Conservation (phyloP, 208 protist species). For the Plasmodiophora brassicae region DNA sequence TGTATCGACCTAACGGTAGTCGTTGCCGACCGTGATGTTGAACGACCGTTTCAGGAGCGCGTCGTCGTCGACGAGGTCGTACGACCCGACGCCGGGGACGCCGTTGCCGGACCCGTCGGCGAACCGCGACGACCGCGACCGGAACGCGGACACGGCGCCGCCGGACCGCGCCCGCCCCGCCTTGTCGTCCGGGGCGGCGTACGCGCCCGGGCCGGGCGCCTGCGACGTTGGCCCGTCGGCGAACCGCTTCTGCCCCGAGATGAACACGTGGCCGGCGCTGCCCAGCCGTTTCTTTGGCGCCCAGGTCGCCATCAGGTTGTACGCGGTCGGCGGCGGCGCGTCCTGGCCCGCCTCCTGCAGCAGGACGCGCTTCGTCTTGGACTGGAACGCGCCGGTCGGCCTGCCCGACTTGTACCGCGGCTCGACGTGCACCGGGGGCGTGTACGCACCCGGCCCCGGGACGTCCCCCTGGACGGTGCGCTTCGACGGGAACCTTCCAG, state of each 20-base stretch:
- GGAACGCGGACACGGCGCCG: not conserved
- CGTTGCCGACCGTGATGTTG: slow-evolving; percentile 26
- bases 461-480: not conserved
- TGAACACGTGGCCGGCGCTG: not conserved
- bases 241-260: not conserved
- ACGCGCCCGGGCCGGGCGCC: not conserved
- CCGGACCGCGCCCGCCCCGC: not conserved
- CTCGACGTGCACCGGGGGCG: not conserved
- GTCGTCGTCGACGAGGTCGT: not conserved
- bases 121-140: not conserved
- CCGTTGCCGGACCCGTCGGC: not conserved
- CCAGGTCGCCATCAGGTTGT: not conserved
- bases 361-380: not conserved
- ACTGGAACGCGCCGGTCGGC: not conserved
- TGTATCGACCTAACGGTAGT: slow-evolving; percentile 8
- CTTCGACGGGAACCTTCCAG: no score
- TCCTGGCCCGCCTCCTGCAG: not conserved
- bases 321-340: not conserved
- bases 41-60: not conserved
- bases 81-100: not conserved
- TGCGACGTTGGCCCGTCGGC: not conserved
- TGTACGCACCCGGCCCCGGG: not conserved
- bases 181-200: not conserved
- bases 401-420: not conserved
- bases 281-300: not conserved